These are phyloP conservation scores for Eucalyptus dawsonii DNA, from an alignment of 345 rosid genomes.

Conservation along the genomic window DNA sequence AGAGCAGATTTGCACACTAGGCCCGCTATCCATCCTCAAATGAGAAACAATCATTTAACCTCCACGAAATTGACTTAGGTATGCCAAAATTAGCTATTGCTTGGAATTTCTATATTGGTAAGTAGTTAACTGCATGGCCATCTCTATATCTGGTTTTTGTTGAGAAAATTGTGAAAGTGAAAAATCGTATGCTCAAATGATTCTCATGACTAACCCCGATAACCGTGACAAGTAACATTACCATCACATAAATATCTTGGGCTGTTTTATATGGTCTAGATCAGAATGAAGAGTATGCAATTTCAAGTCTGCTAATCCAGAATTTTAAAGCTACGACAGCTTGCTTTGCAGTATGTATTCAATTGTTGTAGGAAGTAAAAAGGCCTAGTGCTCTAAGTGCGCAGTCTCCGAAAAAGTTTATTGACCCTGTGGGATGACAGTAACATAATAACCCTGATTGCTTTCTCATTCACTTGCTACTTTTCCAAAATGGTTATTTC, in stretches of 20 bases:
- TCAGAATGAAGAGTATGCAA: not conserved
- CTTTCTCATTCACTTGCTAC: not conserved
- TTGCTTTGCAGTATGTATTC: not conserved
- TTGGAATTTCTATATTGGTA: not conserved
- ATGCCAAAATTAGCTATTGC: not conserved
- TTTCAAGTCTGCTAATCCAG: not conserved
- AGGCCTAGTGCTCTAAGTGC: not conserved
- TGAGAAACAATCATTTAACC: not conserved
- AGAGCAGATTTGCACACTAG: not conserved
- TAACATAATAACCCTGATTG: not conserved
- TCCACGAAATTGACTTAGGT: not conserved
- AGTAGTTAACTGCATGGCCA: not conserved
- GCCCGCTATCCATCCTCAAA: not conserved
- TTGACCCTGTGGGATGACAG: not conserved
- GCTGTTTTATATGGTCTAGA: not conserved
- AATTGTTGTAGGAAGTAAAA: not conserved
- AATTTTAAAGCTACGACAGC: not conserved
- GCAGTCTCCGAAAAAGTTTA: not conserved
- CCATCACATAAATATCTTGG: not conserved
- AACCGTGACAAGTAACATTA: not conserved
- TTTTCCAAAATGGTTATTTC: not conserved
- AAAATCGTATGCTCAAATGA: not conserved
- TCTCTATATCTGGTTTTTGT: not conserved
- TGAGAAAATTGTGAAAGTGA: not conserved
- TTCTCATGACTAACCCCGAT: not conserved